Evolutionary conservation across 148 eudicot species (phyloP).

Genomic region (Silene uniflora): DNA sequence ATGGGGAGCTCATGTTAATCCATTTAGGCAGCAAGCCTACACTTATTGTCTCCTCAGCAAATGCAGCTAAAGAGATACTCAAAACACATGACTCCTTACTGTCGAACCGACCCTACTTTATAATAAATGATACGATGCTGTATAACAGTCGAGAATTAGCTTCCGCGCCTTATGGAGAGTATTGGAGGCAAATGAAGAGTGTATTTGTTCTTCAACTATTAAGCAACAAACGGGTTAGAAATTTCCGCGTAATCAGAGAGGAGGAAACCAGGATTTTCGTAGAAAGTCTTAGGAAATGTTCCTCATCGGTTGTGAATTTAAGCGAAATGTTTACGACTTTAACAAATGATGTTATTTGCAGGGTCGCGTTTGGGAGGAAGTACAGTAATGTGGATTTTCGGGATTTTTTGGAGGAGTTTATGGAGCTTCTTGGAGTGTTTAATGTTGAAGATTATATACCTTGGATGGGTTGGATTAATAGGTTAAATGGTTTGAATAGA

Average conservation of each 20-base stretch:
- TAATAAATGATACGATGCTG: slow-evolving; percentile 10
- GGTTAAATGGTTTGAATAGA: slow-evolving; percentile 28
- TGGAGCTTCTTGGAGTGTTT: slow-evolving; percentile 14
- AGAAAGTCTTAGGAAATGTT: slow-evolving; percentile 22
- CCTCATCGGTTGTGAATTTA: slow-evolving; percentile 25
- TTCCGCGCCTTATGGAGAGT: slow-evolving; percentile 42
- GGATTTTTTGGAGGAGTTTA: slow-evolving; percentile 18
- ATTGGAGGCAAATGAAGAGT: slow-evolving; percentile 63
- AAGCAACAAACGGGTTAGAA: slow-evolving; percentile 42
- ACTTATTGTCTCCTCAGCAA: slow-evolving; percentile 44
- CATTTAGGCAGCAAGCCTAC: slow-evolving; percentile 40
- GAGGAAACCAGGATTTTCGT: slow-evolving; percentile 46
- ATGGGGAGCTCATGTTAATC: slow-evolving; percentile 50
- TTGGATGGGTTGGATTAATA: slow-evolving; percentile 35
- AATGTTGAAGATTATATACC: slow-evolving; percentile 31
- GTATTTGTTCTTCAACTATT: slow-evolving; percentile 47
- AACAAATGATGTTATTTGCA: slow-evolving; percentile 37
- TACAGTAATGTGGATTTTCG: slow-evolving; percentile 20
- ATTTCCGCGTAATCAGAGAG: slow-evolving; percentile 36
- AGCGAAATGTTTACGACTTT: slow-evolving; percentile 30
- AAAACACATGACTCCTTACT: slow-evolving; percentile 53
- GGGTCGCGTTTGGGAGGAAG: slow-evolving; percentile 40
- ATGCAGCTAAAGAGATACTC: slow-evolving; percentile 42
- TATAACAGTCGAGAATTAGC: slow-evolving; percentile 33
- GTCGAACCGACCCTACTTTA: slow-evolving; percentile 31